phyloP scores from a whole-genome alignment of 331 rosid genomes.

The Spiraea crenata region DNA sequence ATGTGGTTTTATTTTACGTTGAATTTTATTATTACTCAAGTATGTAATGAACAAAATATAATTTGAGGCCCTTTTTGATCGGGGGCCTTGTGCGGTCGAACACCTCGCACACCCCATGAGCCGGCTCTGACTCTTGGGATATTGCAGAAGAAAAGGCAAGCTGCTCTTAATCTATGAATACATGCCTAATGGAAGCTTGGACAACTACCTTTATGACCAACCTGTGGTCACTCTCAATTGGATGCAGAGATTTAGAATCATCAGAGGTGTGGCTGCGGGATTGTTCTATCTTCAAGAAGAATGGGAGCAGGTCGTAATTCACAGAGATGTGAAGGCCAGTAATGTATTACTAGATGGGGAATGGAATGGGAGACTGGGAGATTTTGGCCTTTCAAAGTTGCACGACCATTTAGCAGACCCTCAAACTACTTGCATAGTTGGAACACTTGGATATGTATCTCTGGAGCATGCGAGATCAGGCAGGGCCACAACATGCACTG shows the following conservation, averaged over 20 bases:
- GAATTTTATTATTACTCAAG: too few species aligned
- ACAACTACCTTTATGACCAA: slow-evolving; percentile 10
- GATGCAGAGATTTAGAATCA: slow-evolving; percentile 30
- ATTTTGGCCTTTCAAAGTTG: slow-evolving; percentile 40
- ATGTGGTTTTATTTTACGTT: too few species aligned
- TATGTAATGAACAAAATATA: too few species aligned
- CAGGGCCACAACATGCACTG: slow-evolving; percentile 27
- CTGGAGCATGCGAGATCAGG: slow-evolving; percentile 36
- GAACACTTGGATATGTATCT: slow-evolving; percentile 41
- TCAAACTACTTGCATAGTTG: slow-evolving; percentile 29
- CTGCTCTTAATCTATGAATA: slow-evolving; percentile 36
- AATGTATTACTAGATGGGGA: slow-evolving; percentile 41
- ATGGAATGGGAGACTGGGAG: slow-evolving; percentile 34
- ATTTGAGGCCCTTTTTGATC: too few species aligned
- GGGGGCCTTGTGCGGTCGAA: too few species aligned
- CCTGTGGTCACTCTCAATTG: slow-evolving; percentile 22
- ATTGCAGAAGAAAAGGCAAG: slow-evolving; percentile 35
- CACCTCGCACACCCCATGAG: too few species aligned
- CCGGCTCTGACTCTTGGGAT: slow-evolving; percentile 44
- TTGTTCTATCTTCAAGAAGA: slow-evolving; percentile 38
- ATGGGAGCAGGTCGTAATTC: slow-evolving; percentile 41
- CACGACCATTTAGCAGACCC: slow-evolving; percentile 33
- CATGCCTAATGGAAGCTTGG: slow-evolving; percentile 45
- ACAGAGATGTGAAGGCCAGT: slow-evolving; percentile 43
- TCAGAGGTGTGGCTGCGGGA: slow-evolving; percentile 37